Conservation (phyloP, 768 basidiomycete species). For the Cubamyces sp. region DNA sequence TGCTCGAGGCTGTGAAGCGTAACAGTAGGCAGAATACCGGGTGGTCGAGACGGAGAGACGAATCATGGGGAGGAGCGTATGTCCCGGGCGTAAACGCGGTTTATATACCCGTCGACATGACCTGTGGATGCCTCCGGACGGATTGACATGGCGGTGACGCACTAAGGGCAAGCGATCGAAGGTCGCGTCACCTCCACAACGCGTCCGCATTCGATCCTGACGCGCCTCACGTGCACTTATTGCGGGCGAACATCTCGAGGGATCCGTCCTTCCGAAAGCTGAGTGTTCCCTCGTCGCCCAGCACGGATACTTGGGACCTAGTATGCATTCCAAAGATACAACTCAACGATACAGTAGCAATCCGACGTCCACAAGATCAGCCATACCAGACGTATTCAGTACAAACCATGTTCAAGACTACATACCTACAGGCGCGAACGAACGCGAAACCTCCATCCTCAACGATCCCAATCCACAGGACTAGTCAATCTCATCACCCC, state of each 20-base stretch:
- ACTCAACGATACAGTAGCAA: not conserved
- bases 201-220: not conserved
- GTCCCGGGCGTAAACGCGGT: too few relatives aligned
- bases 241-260: too few relatives aligned
- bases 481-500: slow-evolving; percentile 29
- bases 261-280: too few relatives aligned
- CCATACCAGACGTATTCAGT: not conserved
- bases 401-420: too few relatives aligned
- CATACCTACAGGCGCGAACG: too few relatives aligned
- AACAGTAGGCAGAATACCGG: not conserved
- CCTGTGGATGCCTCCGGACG: not conserved
- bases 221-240: not conserved
- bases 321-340: not conserved
- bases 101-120: slow-evolving; percentile 1
- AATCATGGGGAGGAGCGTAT: not conserved
- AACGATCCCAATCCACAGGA: not conserved
- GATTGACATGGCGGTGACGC: slow-evolving; percentile 13
- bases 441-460: too few relatives aligned
- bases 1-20: not conserved
- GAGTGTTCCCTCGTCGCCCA: too few relatives aligned
- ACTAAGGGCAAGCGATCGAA: slow-evolving; percentile 9
- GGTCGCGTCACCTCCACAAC: slow-evolving; percentile 17
- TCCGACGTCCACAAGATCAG: not conserved
- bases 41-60: not conserved
- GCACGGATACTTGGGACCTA: not conserved